These are phyloP conservation scores for Nicotiana sylvestris DNA, from an alignment of 257 asterid species.

Conservation along the genomic window DNA sequence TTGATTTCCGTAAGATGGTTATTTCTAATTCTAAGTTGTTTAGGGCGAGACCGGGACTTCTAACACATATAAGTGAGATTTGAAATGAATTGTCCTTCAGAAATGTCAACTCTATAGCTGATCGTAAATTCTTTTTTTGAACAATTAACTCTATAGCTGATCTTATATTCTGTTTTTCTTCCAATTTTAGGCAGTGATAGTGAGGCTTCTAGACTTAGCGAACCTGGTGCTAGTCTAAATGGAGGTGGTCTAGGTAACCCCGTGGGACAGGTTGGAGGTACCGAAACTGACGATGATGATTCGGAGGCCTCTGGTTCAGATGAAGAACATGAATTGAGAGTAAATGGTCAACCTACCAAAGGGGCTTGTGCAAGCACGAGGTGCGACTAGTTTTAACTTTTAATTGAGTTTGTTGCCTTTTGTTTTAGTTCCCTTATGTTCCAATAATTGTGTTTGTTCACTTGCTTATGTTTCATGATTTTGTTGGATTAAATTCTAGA, in stretches of 20 bases:
- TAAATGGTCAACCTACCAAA: conserved; percentile 25
- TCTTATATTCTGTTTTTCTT: not conserved
- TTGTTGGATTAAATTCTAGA: not conserved
- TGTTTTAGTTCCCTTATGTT: not conserved
- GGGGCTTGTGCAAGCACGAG: conserved; percentile 41
- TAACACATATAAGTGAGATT: not conserved
- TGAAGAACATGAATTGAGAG: conserved; percentile 37
- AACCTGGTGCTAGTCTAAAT: conserved; percentile 21
- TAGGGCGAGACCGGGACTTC: not conserved
- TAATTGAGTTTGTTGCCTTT: not conserved
- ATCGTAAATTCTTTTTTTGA: not conserved
- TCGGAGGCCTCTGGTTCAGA: conserved; percentile 53
- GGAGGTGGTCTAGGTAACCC: conserved; percentile 17
- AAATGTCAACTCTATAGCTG: not conserved
- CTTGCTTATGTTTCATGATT: not conserved
- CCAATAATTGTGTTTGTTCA: not conserved
- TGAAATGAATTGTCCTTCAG: not conserved
- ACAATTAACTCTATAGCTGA: not conserved
- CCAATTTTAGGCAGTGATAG: conserved; percentile 34
- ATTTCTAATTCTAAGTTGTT: not conserved
- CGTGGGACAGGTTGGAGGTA: conserved; percentile 35
- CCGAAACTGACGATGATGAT: conserved; percentile 36
- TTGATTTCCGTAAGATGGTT: not conserved
- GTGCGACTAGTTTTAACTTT: conserved; percentile 23
- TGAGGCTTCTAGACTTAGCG: conserved; percentile 26